Evolutionary conservation across 768 basidiomycete species (phyloP).

Genomic region (Trametes sanguinea): DNA sequence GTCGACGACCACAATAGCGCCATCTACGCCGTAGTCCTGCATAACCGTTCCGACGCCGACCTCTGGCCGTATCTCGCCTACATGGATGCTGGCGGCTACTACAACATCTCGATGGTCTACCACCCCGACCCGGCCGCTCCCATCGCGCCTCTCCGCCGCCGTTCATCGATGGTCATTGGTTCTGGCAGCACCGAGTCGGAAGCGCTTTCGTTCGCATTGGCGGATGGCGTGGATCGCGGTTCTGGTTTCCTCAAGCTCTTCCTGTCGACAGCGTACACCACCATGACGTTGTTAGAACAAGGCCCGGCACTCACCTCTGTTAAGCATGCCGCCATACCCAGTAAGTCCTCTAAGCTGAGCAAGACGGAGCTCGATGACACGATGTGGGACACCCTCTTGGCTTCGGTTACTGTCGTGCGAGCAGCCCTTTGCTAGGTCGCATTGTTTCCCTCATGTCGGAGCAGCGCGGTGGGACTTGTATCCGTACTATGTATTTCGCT

Average conservation of each 20-base stretch:
- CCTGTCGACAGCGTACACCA: conserved; percentile 51
- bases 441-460: not conserved
- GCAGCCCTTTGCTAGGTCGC: not conserved
- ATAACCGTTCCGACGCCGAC: conserved; percentile 51
- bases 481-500: too few relatives aligned
- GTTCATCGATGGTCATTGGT: conserved; percentile 43
- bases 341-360: not conserved
- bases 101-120: conserved; percentile 57
- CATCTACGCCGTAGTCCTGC: conserved; percentile 52
- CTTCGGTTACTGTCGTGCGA: conserved; percentile 33
- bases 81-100: conserved; percentile 59
- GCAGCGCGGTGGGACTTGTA: too few relatives aligned
- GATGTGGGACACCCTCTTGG: conserved; percentile 36
- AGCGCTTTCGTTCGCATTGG: conserved; percentile 47
- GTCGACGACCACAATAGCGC: conserved; percentile 39
- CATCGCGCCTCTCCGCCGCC: conserved; percentile 46
- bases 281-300: conserved; percentile 53
- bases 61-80: conserved; percentile 66
- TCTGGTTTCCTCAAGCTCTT: conserved; percentile 61
- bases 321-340: not conserved
- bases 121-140: conserved; percentile 43
- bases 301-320: conserved; percentile 24
- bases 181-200: conserved; percentile 47
- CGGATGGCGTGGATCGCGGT: conserved; percentile 40
- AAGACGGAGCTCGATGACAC: conserved; percentile 16